phyloP scores from a whole-genome alignment of 2,329 filamentous ascomycete species.

The Zopfia rhizophila region DNA sequence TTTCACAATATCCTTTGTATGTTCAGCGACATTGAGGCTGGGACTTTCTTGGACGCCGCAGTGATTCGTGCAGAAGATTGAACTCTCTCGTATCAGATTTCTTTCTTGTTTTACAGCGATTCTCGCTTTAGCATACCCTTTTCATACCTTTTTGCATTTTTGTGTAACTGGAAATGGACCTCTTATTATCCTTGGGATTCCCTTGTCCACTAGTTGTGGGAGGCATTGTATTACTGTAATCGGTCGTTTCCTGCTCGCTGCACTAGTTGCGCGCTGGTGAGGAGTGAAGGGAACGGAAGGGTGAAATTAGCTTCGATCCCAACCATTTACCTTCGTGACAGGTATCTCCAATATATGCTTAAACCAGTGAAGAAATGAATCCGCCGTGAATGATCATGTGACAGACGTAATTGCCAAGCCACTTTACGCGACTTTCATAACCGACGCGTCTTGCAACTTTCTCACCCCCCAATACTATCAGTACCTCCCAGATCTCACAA shows the following conservation, averaged over 20 bases:
- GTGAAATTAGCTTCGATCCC: too few species aligned
- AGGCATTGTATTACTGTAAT: conserved; percentile 5
- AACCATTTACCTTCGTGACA: too few species aligned
- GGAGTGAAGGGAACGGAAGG: too few species aligned
- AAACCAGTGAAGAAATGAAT: too few species aligned
- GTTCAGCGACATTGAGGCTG: too few species aligned
- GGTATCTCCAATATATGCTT: too few species aligned
- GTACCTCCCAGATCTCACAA: conserved; percentile 23
- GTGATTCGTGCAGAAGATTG: conserved; percentile 3
- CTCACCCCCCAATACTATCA: conserved; percentile 17
- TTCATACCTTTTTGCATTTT: too few species aligned
- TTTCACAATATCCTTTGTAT: conserved; percentile 9
- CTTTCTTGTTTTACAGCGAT: conserved; percentile 4
- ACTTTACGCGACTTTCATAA: conserved; percentile 41
- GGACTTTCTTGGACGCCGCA: too few species aligned
- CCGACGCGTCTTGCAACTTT: conserved; percentile 38
- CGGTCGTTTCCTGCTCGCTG: conserved; percentile 4
- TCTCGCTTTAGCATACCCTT: conserved; percentile 18
- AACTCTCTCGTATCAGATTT: too few species aligned
- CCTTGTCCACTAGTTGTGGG: background rate
- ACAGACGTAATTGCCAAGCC: conserved; percentile 26
- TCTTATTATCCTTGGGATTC: conserved; percentile 1
- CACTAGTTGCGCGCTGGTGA: too few species aligned
- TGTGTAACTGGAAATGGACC: conserved; percentile 8
- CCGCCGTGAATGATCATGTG: conserved; percentile 5